These are phyloP conservation scores for Chaetomium tenue DNA, from an alignment of 495 filamentous ascomycete genomes.

Conservation along the genomic window DNA sequence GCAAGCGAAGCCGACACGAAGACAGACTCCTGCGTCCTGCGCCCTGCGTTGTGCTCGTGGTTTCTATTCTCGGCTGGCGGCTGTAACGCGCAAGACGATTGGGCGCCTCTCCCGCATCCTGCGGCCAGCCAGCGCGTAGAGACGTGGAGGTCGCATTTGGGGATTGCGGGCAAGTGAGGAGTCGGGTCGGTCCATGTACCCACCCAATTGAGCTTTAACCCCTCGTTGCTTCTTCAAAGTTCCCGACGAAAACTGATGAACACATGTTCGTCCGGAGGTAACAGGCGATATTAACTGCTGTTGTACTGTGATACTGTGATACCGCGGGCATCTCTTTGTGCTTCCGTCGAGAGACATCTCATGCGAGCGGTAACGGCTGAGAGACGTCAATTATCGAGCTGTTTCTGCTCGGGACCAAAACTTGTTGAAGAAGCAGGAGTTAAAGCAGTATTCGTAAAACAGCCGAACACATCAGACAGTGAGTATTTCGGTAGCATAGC, in stretches of 20 bases:
- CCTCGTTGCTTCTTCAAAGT: background rate
- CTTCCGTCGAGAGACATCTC: background rate
- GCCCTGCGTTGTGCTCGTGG: background rate
- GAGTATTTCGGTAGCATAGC: background rate
- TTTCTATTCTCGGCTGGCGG: conserved; percentile 17
- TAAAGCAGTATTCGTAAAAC: background rate
- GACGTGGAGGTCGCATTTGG: background rate
- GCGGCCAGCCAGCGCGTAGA: conserved; percentile 22
- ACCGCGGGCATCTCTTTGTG: background rate
- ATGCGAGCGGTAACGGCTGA: background rate
- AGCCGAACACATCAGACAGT: conserved; percentile 22
- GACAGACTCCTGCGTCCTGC: too few relatives aligned
- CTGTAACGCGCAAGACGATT: conserved; percentile 6
- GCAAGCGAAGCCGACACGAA: conserved; percentile 3
- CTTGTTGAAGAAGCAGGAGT: too few relatives aligned
- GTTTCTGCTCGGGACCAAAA: background rate
- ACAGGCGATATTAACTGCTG: background rate
- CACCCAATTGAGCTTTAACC: background rate
- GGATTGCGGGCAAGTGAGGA: conserved; percentile 1
- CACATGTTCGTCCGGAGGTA: background rate
- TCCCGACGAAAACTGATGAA: background rate
- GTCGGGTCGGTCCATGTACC: background rate
- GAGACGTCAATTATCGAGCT: background rate
- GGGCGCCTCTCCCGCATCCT: conserved; percentile 19
- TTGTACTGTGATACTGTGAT: conserved; percentile 4